These are phyloP conservation scores for Phialocephala sp. DNA, from an alignment of 2,329 filamentous ascomycete species.

Conservation along the genomic window DNA sequence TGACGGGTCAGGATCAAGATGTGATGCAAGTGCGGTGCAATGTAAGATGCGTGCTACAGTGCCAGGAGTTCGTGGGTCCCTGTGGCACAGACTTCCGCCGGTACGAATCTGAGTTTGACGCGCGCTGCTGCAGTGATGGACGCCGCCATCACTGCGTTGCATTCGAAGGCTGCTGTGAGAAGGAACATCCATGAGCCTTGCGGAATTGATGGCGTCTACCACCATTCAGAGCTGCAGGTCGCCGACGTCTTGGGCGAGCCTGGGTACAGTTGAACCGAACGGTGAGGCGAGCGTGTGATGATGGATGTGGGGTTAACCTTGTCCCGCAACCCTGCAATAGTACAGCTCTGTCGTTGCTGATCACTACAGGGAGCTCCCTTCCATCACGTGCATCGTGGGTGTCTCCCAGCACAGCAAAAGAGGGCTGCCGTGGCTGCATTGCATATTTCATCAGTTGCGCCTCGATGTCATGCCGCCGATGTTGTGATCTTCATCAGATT, in stretches of 20 bases:
- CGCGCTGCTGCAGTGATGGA: conserved; percentile 7
- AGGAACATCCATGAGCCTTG: conserved; percentile 12
- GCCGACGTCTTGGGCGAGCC: conserved; percentile 17
- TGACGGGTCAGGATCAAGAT: conserved; percentile 24
- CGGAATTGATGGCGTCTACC: conserved; percentile 12
- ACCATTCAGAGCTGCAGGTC: conserved; percentile 15
- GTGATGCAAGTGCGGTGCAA: conserved; percentile 7
- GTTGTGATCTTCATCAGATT: conserved; percentile 14
- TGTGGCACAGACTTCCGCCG: conserved; percentile 21
- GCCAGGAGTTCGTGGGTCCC: conserved; percentile 2
- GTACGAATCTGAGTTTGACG: conserved; percentile 19
- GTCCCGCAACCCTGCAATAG: background rate
- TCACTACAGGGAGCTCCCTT: conserved; percentile 31
- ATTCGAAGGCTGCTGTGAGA: background rate
- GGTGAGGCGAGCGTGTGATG: conserved; percentile 14
- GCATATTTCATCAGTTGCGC: conserved; percentile 4
- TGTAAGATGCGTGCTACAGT: conserved; percentile 4
- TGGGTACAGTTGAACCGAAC: conserved; percentile 9
- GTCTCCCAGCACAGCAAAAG: background rate
- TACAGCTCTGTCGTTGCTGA: conserved; percentile 23
- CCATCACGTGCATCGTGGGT: conserved; percentile 22
- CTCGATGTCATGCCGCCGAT: conserved; percentile 19
- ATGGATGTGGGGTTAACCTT: background rate
- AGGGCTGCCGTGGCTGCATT: conserved; percentile 12
- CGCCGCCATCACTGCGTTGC: background rate